These are phyloP conservation scores for Fusarium algeriense DNA, from an alignment of 2,329 filamentous ascomycete species.

Conservation along the genomic window DNA sequence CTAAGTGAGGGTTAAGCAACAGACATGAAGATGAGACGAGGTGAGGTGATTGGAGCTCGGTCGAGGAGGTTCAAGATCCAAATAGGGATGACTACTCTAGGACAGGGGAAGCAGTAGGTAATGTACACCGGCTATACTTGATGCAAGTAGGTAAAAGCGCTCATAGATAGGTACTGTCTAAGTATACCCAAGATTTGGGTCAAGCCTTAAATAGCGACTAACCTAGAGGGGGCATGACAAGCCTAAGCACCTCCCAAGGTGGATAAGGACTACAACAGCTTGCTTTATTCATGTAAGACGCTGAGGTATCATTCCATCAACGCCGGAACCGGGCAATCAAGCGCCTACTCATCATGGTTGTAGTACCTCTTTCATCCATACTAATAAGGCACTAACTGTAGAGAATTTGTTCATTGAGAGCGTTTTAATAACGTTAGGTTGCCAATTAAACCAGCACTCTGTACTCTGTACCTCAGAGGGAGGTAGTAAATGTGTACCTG, in stretches of 20 bases:
- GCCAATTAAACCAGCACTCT: too few relatives aligned
- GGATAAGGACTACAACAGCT: background rate
- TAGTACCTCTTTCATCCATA: too few relatives aligned
- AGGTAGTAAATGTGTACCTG: too few relatives aligned
- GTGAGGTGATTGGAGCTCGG: constrained; percentile 37
- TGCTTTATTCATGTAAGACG: background rate
- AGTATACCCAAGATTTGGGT: background rate
- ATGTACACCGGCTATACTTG: background rate
- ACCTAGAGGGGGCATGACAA: background rate
- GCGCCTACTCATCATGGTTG: background rate
- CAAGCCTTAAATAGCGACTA: background rate
- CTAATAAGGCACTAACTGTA: too few relatives aligned
- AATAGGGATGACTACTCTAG: constrained; percentile 24
- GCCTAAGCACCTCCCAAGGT: background rate
- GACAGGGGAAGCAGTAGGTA: constrained; percentile 17
- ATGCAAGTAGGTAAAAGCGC: fast-evolving
- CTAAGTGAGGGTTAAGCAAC: background rate
- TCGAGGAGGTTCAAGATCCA: constrained; percentile 23
- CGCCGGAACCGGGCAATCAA: constrained; percentile 10
- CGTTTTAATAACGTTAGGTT: too few relatives aligned
- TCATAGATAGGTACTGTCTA: background rate
- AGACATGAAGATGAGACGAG: constrained; percentile 21
- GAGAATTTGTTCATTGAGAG: too few relatives aligned
- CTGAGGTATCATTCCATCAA: constrained; percentile 4
- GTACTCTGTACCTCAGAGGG: too few relatives aligned